A percentile compares a stretch with the other conserved stretches of the same genome.
These are phyloP conservation scores for Emergomyces africanus DNA, from an alignment of 2,329 filamentous ascomycete genomes.

Conservation along the genomic window DNA sequence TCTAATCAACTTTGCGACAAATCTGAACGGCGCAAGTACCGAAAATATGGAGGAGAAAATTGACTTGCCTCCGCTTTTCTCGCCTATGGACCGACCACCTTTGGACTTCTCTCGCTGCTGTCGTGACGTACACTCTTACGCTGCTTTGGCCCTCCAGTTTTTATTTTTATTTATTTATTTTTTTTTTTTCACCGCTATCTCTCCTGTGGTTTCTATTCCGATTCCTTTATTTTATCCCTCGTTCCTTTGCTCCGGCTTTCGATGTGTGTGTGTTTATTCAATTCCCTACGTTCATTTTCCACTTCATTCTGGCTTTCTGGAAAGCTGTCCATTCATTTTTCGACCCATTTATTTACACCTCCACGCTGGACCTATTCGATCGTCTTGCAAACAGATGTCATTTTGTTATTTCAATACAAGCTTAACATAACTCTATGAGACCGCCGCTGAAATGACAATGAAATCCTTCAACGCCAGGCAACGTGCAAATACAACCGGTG, in stretches of 20 bases:
- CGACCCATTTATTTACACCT: conserved; percentile 2
- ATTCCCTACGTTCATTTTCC: neutral
- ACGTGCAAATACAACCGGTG: conserved; percentile 16
- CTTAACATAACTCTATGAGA: neutral
- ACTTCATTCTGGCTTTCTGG: conserved; percentile 21
- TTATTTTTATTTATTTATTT: no score
- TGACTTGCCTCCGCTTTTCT: neutral
- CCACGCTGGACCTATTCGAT: conserved; percentile 2
- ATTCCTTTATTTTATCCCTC: neutral
- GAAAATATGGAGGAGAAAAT: neutral
- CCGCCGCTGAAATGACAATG: conserved; percentile 16
- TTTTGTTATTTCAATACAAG: neutral
- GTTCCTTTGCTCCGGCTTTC: conserved; percentile 8
- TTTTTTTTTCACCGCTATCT: neutral
- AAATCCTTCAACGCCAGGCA: conserved; percentile 19
- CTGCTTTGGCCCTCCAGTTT: neutral
- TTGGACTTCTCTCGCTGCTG: neutral
- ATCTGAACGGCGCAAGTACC: neutral
- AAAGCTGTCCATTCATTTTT: conserved; percentile 27
- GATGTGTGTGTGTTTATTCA: neutral
- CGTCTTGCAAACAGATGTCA: neutral
- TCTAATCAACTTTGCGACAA: neutral
- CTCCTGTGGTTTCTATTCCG: conserved; percentile 6
- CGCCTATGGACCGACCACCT: neutral
- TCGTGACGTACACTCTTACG: neutral